A percentile compares a stretch with the other conserved stretches of the same genome.
These are phyloP conservation scores for Catharanthus roseus DNA, from an alignment of 257 asterid species.

Conservation along the genomic window DNA sequence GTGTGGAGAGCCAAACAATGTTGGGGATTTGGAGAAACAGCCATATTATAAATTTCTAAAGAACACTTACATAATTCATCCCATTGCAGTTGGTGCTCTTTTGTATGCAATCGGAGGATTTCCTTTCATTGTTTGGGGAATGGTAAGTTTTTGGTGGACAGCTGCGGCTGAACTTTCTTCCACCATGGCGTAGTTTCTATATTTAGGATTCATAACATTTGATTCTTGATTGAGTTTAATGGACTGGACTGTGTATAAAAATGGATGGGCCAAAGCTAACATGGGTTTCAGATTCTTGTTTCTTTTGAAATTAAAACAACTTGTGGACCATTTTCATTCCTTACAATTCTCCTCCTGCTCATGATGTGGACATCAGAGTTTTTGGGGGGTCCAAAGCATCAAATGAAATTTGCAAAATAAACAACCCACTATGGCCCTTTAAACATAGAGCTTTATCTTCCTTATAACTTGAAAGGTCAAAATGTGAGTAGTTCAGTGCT, in stretches of 20 bases:
- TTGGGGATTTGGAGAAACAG: conserved; percentile 72
- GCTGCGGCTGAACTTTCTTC: too few species aligned
- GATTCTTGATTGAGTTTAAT: too few species aligned
- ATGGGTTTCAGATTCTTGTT: conserved; percentile 10
- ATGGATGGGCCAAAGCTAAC: conserved; percentile 23
- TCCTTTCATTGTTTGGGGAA: conserved; percentile 75
- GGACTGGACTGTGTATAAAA: not conserved
- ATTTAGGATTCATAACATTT: too few species aligned
- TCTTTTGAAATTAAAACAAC: not conserved
- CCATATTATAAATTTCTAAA: conserved; percentile 52
- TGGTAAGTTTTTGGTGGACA: too few species aligned
- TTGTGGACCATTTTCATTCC: not conserved
- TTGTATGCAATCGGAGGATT: conserved; percentile 72
- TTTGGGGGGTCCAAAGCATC: too few species aligned
- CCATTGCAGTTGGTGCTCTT: conserved; percentile 52
- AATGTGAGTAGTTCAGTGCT: too few species aligned
- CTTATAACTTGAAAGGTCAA: too few species aligned
- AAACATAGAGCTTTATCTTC: too few species aligned
- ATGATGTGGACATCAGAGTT: not conserved
- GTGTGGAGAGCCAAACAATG: conserved; percentile 66
- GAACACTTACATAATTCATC: conserved; percentile 47
- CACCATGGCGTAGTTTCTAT: not conserved
- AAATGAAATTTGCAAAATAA: too few species aligned
- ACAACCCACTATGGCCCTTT: too few species aligned
- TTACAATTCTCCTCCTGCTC: not conserved